Conservation (phyloP, 1,284 basidiomycete genomes). For the Ganoderma boninense region DNA sequence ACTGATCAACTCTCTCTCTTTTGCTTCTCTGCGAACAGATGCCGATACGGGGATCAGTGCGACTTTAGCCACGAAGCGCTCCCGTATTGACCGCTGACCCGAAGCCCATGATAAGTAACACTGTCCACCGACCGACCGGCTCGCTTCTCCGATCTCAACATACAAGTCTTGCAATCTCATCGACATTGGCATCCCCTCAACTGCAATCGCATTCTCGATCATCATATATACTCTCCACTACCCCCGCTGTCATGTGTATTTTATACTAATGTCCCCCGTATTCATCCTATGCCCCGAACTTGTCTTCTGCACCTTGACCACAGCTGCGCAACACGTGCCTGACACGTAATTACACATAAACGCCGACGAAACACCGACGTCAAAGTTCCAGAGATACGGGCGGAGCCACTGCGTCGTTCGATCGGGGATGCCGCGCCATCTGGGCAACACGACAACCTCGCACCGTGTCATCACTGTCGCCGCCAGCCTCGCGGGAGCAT, state of each 20-base stretch:
- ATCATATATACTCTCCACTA: background rate
- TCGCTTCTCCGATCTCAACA: background rate
- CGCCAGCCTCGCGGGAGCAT: background rate
- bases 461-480: background rate
- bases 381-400: background rate
- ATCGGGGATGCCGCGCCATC: background rate
- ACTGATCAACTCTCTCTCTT: slow-evolving; percentile 55
- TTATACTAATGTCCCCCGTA: slow-evolving; percentile 22
- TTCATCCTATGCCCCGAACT: slow-evolving; percentile 14
- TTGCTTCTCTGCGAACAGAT: slow-evolving; percentile 58
- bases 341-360: slow-evolving; percentile 4
- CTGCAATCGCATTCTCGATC: background rate
- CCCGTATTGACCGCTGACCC: slow-evolving; percentile 13
- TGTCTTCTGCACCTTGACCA: background rate
- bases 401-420: background rate
- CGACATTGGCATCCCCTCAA: background rate
- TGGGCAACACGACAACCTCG: background rate
- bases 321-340: background rate
- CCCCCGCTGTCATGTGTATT: slow-evolving; percentile 14
- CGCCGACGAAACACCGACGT: slow-evolving; percentile 7
- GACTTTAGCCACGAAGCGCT: slow-evolving; percentile 75
- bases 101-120: background rate
- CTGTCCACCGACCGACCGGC: background rate
- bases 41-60: slow-evolving; percentile 86
- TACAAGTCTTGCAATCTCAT: slow-evolving; percentile 1